A percentile compares a stretch with the other conserved stretches of the same genome.
Evolutionary conservation across 495 filamentous ascomycete species (phyloP).

Genomic region (Cryomyces minteri): DNA sequence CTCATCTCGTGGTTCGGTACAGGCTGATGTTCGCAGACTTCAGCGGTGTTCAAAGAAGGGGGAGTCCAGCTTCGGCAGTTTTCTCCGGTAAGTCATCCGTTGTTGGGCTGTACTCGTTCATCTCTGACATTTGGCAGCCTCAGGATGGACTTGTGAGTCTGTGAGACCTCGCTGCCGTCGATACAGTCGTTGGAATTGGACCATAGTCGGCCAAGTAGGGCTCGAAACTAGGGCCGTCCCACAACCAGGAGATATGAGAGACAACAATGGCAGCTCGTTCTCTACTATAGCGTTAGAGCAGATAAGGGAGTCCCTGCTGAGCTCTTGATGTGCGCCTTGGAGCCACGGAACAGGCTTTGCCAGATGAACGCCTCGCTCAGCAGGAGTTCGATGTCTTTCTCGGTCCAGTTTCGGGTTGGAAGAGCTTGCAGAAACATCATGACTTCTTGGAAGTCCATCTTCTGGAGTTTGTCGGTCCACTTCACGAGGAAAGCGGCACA

Average conservation of each 20-base stretch:
- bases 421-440: slow-evolving; percentile 99
- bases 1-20: not conserved
- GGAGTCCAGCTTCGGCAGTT: slow-evolving; percentile 70
- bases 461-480: slow-evolving; percentile 85
- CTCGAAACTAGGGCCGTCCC: too few species aligned
- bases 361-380: slow-evolving; percentile 93
- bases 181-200: too few species aligned
- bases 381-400: slow-evolving; percentile 91
- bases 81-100: slow-evolving; percentile 40
- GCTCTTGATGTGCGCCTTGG: slow-evolving; percentile 58
- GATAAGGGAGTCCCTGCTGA: slow-evolving; percentile 12
- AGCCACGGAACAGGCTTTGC: slow-evolving; percentile 83
- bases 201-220: too few species aligned
- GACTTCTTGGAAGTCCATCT: slow-evolving; percentile 92
- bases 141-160: slow-evolving; percentile 1
- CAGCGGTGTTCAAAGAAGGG: slow-evolving; percentile 55
- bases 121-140: not conserved
- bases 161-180: not conserved
- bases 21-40: slow-evolving; percentile 31
- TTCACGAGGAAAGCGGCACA: slow-evolving; percentile 98
- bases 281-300: not conserved
- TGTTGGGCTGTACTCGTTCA: not conserved
- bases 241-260: slow-evolving; percentile 64
- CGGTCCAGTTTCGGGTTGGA: slow-evolving; percentile 88
- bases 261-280: too few species aligned